Percentiles rank a stretch among this genome's conserved stretches.
Conservation (phyloP, 2,329 filamentous ascomycete species). For the Cladophialophora bantiana region DNA sequence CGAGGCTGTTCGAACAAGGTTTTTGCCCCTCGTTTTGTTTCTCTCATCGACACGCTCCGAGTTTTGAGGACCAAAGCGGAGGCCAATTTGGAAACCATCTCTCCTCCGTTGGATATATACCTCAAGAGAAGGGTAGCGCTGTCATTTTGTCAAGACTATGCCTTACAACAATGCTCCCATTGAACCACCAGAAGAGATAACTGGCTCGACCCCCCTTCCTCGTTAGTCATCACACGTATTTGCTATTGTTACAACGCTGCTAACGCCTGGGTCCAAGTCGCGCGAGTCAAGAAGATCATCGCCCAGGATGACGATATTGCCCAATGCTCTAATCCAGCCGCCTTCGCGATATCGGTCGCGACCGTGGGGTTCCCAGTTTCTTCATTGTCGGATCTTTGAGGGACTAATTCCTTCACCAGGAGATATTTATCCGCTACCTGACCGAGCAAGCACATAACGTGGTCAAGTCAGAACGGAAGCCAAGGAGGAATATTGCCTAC, state of each 20-base stretch:
- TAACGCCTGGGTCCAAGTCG: slow-evolving; percentile 65
- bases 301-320: slow-evolving; percentile 83
- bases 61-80: background rate
- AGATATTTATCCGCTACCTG: slow-evolving; percentile 95
- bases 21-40: background rate
- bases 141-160: slow-evolving; percentile 60
- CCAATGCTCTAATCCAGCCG: slow-evolving; percentile 89
- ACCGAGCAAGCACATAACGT: slow-evolving; percentile 84
- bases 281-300: slow-evolving; percentile 95
- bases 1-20: background rate
- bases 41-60: background rate
- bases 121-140: background rate
- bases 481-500: slow-evolving; percentile 92
- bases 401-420: slow-evolving; percentile 59
- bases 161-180: slow-evolving; percentile 89
- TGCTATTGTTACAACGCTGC: background rate
- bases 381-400: background rate
- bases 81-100: background rate
- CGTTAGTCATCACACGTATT: slow-evolving; percentile 63
- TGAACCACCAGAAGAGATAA: slow-evolving; percentile 78
- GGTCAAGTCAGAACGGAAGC: slow-evolving; percentile 89
- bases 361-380: slow-evolving; percentile 65
- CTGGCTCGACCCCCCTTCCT: slow-evolving; percentile 83
- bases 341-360: slow-evolving; percentile 90
- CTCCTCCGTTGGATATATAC: background rate